Base-by-base conservation (phyloP, 495 filamentous ascomycete genomes). In the Podospora anserina region DNA sequence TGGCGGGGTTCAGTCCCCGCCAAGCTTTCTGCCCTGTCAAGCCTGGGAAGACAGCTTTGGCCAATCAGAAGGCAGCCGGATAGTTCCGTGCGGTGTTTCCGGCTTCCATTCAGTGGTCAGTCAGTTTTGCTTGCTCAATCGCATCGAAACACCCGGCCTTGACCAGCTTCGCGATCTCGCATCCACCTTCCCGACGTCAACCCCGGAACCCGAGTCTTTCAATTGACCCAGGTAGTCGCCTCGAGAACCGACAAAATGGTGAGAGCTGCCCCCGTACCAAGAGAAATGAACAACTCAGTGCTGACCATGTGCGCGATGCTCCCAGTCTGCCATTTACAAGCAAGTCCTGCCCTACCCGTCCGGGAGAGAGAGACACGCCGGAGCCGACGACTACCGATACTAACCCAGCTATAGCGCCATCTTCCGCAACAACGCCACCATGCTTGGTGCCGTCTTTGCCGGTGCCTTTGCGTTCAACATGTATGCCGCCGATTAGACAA, bases 381-480 rank as follows among this genome's bases (percentile, higher is more conserved):
- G 59, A 39, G 58, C 71, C 67, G 66, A 64, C 18, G 61, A 44
- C 32, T 5, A 73, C 68, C 19, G 39, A 74, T 39, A 63, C 75
- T 78, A 72, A 80, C 76, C 61, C 55, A 63, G 53, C 57, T 80
- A 71, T 82, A 98, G 96, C 84, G 77, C 85, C 75, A 75, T 99
- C 73, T 89, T 98, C 84, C 89, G 90, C 78, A 87, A 84, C 76
- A 98, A 99, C 83, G 87, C 86, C 69, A 83, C 89, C 78, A 96
- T 94, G 85, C 84, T 99, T 68, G 92, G 89, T 63, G 84, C 85
- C 49, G 91, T 98, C 74, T 98, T 99, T 80, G 85, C 81, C 69
- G 83, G 87, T 64, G 96, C 93, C 67, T 99, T 99, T 78, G 91
- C 86, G 64, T 94, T 96, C 76, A 91, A 98, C 84, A 86, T 98